phyloP scores from a whole-genome alignment of 345 rosid species.

The Hibiscus mutabilis region DNA sequence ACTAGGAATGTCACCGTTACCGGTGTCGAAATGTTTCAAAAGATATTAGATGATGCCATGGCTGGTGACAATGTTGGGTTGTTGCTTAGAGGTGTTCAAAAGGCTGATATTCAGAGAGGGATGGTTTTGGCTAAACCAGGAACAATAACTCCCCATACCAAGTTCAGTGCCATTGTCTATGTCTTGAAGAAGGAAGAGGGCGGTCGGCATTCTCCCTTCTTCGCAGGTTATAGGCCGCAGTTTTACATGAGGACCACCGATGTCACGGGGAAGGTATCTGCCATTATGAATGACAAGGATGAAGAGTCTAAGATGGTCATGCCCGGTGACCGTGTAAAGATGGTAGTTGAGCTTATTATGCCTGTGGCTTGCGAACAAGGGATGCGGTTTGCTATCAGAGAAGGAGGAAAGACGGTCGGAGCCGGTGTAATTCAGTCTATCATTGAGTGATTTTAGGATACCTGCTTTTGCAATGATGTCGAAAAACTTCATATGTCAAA shows the following conservation, averaged over 20 bases:
- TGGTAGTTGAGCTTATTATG: slow-evolving; percentile 80
- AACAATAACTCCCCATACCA: slow-evolving; percentile 70
- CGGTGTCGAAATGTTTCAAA: slow-evolving; percentile 88
- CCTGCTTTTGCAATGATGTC: slow-evolving; percentile 21
- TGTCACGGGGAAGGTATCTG: slow-evolving; percentile 75
- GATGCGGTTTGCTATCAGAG: slow-evolving; percentile 94
- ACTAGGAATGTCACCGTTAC: slow-evolving; percentile 69
- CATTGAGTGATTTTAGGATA: slow-evolving; percentile 32
- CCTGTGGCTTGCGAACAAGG: slow-evolving; percentile 95
- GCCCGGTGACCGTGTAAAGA: slow-evolving; percentile 94
- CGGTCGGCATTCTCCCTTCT: slow-evolving; percentile 89
- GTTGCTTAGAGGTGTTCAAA: slow-evolving; percentile 84
- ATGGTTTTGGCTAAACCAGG: slow-evolving; percentile 94
- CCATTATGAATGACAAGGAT: slow-evolving; percentile 26
- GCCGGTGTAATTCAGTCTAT: slow-evolving; percentile 92
- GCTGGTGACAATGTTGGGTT: slow-evolving; percentile 93
- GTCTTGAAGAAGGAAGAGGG: slow-evolving; percentile 99
- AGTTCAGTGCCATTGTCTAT: slow-evolving; percentile 66
- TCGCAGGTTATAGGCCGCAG: slow-evolving; percentile 84
- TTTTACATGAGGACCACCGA: slow-evolving; percentile 96
- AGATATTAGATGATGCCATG: slow-evolving; percentile 79
- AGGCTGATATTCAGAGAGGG: slow-evolving; percentile 86
- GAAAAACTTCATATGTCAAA: slow-evolving; percentile 15
- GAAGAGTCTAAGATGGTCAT: slow-evolving; percentile 98
- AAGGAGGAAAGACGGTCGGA: slow-evolving; percentile 95